Evolutionary conservation across 495 filamentous ascomycete species (phyloP).

Genomic region (Tuber brumale): DNA sequence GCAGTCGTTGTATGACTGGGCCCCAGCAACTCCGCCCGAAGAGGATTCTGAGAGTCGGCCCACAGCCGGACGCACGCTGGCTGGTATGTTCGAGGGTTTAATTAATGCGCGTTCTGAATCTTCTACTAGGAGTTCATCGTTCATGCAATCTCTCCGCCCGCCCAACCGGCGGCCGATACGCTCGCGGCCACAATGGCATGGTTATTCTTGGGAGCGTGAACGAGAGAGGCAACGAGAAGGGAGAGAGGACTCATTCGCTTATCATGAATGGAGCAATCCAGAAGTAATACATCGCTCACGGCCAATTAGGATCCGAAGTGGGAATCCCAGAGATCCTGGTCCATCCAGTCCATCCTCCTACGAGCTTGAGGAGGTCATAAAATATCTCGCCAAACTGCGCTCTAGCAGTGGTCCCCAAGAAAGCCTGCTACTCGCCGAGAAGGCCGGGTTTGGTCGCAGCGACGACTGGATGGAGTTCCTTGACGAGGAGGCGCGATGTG

Average conservation of each 20-base stretch:
- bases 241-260: constrained; percentile 30
- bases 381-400: constrained; percentile 58
- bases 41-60: constrained; percentile 25
- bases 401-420: constrained; percentile 53
- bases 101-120: constrained; percentile 5
- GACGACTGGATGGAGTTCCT: constrained; percentile 49
- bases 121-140: constrained; percentile 12
- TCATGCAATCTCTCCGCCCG: constrained; percentile 22
- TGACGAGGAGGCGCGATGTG: constrained; percentile 45
- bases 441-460: constrained; percentile 46
- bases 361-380: constrained; percentile 57
- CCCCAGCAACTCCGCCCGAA: constrained; percentile 32
- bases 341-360: constrained; percentile 19
- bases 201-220: constrained; percentile 29
- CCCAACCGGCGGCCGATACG: constrained; percentile 27
- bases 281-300: constrained; percentile 31
- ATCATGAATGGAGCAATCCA: constrained; percentile 27
- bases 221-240: constrained; percentile 29
- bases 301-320: constrained; percentile 26
- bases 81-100: constrained; percentile 15
- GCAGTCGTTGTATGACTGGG: constrained; percentile 41
- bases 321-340: constrained; percentile 26
- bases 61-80: constrained; percentile 4
- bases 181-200: constrained; percentile 30
- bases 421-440: constrained; percentile 50